Evolutionary conservation across 78 protist species (phyloP).

Genomic region (Paulinella micropora): DNA sequence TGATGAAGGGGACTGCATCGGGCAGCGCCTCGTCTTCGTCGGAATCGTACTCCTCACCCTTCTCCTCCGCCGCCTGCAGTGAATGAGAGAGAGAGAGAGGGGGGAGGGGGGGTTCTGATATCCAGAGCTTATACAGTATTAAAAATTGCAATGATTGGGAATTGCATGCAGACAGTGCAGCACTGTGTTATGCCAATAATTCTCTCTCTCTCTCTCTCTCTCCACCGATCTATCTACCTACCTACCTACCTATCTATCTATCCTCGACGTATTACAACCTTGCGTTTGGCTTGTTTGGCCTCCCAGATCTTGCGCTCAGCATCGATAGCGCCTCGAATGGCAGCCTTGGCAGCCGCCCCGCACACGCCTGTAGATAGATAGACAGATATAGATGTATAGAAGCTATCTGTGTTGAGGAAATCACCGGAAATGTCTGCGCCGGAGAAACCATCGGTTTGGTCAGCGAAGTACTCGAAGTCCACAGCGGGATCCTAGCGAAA

Average conservation of each 20-base stretch:
- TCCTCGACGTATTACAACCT: background rate
- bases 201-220: no score
- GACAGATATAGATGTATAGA: constrained; percentile 97
- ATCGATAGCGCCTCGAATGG: background rate
- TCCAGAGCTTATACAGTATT: no score
- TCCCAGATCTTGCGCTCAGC: background rate
- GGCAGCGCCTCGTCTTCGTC: background rate
- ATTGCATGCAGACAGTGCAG: no score
- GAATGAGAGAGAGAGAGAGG: no score
- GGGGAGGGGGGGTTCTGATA: no score
- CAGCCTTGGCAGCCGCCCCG: background rate
- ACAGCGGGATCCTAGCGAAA: constrained; percentile 73
- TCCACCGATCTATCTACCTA: no score
- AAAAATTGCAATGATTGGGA: no score
- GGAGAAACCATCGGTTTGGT: constrained; percentile 82
- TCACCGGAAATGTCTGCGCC: constrained; percentile 99
- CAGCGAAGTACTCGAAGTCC: constrained; percentile 71
- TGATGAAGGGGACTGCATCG: background rate
- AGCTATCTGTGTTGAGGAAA: no score
- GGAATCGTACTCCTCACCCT: background rate
- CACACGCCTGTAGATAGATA: constrained; percentile 64
- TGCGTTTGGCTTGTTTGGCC: background rate
- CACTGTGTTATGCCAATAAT: no score
- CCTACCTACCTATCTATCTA: background rate
- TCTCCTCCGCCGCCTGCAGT: background rate